phyloP scores from a whole-genome alignment of 805 yeast genomes.

The Candida vaughaniae region DNA sequence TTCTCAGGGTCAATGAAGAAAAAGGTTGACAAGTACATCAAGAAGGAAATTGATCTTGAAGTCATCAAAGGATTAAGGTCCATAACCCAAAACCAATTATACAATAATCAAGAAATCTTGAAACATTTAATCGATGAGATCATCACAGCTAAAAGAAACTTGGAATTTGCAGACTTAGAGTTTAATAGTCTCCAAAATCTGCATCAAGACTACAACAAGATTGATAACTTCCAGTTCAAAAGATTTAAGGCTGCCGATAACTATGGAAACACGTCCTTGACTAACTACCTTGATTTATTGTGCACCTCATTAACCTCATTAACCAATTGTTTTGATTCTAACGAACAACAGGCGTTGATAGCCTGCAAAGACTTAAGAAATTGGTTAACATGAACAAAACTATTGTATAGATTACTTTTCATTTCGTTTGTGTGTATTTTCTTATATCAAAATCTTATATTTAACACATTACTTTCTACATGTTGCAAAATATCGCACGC shows the following conservation, averaged over 20 bases:
- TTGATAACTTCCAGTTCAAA: not conserved
- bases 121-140: conserved; percentile 2
- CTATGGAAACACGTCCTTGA: not conserved
- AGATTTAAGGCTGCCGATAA: not conserved
- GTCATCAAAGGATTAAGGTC: conserved; percentile 8
- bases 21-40: conserved; percentile 6
- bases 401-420: not conserved
- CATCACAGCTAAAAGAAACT: not conserved
- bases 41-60: conserved; percentile 12
- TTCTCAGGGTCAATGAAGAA: not conserved
- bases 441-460: not conserved
- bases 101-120: conserved; percentile 2
- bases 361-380: conserved; percentile 15
- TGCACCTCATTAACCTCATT: conserved; percentile 6
- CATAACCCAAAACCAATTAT: conserved; percentile 2
- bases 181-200: not conserved
- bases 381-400: conserved; percentile 12
- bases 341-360: conserved; percentile 7
- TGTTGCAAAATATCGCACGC: no score
- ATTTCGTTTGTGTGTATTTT: not conserved
- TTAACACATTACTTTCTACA: no score
- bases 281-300: conserved; percentile 10
- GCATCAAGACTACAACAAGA: not conserved
- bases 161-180: not conserved
- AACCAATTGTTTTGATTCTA: not conserved